phyloP scores from a whole-genome alignment of 768 basidiomycete genomes.

The Chiua virens region DNA sequence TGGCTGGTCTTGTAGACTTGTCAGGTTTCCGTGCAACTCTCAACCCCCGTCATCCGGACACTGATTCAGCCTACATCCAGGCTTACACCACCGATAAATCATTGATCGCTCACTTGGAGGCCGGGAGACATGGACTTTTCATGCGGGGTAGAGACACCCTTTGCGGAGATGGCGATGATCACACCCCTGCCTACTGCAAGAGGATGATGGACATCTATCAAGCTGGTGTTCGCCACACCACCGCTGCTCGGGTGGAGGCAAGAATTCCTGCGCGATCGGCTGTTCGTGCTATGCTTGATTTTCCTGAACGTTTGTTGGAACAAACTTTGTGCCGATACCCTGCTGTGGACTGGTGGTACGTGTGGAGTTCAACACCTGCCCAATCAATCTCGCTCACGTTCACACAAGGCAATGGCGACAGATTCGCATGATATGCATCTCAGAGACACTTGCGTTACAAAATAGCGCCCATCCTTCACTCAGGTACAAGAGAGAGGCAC shows the following conservation, averaged over 20 bases:
- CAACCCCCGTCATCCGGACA: background rate
- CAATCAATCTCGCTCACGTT: no score
- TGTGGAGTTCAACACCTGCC: no score
- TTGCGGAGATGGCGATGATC: background rate
- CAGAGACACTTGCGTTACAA: background rate
- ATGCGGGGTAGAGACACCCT: slow-evolving; percentile 3
- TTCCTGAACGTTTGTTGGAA: background rate
- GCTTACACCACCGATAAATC: slow-evolving; percentile 7
- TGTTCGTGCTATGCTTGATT: background rate
- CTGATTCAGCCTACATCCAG: background rate
- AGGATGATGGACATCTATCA: slow-evolving; percentile 1
- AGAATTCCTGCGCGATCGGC: background rate
- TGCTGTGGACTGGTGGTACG: slow-evolving; percentile 5
- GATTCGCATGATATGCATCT: slow-evolving; percentile 3
- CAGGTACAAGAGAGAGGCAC: slow-evolving; percentile 1
- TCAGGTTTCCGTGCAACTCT: background rate
- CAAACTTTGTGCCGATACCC: background rate
- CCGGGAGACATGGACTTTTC: slow-evolving; percentile 5
- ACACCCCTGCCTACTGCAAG: background rate
- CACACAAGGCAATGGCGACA: slow-evolving; percentile 10
- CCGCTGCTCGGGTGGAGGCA: slow-evolving; percentile 1
- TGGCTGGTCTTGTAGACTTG: background rate
- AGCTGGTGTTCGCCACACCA: background rate
- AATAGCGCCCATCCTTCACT: background rate
- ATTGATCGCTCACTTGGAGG: slow-evolving; percentile 4